phyloP scores from a whole-genome alignment of 2,329 filamentous ascomycete species.

The Ophiostoma himal-ulmi region DNA sequence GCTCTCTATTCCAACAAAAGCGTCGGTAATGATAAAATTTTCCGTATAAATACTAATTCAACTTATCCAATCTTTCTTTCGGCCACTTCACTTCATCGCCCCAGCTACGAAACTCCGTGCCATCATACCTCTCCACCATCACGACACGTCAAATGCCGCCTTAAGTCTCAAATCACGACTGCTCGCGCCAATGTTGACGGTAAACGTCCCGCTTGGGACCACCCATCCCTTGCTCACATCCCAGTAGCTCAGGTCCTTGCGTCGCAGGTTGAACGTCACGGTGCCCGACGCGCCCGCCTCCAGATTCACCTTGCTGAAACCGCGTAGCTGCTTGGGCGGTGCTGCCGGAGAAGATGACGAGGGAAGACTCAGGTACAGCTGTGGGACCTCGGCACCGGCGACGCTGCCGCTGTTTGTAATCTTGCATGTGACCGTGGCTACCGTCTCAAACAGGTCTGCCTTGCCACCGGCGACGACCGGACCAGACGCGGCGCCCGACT shows the following conservation, averaged over 20 bases:
- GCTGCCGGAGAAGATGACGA: slow-evolving; percentile 36
- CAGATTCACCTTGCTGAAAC: slow-evolving; percentile 56
- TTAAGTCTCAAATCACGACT: slow-evolving; percentile 42
- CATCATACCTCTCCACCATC: no score
- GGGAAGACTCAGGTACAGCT: slow-evolving; percentile 48
- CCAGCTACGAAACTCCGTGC: no score
- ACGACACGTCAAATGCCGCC: slow-evolving; percentile 24
- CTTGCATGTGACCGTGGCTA: slow-evolving; percentile 49
- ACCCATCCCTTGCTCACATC: slow-evolving; percentile 57
- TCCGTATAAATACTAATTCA: no score
- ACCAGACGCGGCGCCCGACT: slow-evolving; percentile 38
- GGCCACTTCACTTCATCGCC: no score
- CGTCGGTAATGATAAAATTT: no score
- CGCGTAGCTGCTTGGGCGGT: slow-evolving; percentile 50
- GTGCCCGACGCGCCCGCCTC: slow-evolving; percentile 42
- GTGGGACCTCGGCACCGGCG: slow-evolving; percentile 59
- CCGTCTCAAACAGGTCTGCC: slow-evolving; percentile 42
- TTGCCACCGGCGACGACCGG: slow-evolving; percentile 40
- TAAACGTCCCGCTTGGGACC: slow-evolving; percentile 42
- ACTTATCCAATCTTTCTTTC: no score
- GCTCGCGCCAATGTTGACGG: slow-evolving; percentile 41
- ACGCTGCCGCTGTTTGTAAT: slow-evolving; percentile 60
- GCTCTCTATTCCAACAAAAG: not conserved
- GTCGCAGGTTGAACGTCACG: slow-evolving; percentile 48
- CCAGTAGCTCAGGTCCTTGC: slow-evolving; percentile 61